These are phyloP conservation scores for Akanthomyces dipterigenus DNA, from an alignment of 2,329 filamentous ascomycete genomes.

Conservation along the genomic window DNA sequence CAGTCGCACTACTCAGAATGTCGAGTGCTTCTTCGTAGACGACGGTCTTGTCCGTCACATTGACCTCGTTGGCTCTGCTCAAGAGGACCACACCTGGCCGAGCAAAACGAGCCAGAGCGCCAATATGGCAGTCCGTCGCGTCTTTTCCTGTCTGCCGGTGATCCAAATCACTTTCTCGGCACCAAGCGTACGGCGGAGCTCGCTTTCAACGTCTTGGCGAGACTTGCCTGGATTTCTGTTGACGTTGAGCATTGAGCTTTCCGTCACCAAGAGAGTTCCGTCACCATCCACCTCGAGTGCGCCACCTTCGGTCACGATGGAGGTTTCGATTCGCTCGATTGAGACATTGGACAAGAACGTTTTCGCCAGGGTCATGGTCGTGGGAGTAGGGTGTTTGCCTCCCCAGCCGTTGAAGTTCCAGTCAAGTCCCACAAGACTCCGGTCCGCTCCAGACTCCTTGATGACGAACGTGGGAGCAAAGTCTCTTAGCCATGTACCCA, in stretches of 20 bases:
- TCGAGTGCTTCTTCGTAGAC: not conserved
- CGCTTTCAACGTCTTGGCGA: slow-evolving; percentile 17
- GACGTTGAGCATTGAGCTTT: slow-evolving; percentile 23
- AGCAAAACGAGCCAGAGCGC: slow-evolving; percentile 21
- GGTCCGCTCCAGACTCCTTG: not conserved
- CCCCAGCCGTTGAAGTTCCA: not conserved
- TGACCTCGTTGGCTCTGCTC: slow-evolving; percentile 12
- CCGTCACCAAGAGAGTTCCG: slow-evolving; percentile 20
- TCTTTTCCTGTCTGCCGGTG: slow-evolving; percentile 18
- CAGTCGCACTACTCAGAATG: slow-evolving; percentile 14
- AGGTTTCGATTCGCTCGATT: not conserved
- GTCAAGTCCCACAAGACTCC: not conserved
- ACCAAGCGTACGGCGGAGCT: slow-evolving; percentile 18
- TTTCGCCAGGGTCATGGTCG: not conserved
- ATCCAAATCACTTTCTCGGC: slow-evolving; percentile 23
- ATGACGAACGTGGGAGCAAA: not conserved
- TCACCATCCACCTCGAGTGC: slow-evolving; percentile 10
- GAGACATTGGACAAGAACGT: not conserved
- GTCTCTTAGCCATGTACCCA: not conserved
- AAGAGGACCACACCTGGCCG: slow-evolving; percentile 18
- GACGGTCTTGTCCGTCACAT: not conserved
- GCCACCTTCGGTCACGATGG: slow-evolving; percentile 19
- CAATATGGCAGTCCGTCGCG: slow-evolving; percentile 23
- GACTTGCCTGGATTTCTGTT: slow-evolving; percentile 20
- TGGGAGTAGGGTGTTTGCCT: too few relatives aligned